Conservation (phyloP, 139 green algal species). For the Closterium sp. region DNA sequence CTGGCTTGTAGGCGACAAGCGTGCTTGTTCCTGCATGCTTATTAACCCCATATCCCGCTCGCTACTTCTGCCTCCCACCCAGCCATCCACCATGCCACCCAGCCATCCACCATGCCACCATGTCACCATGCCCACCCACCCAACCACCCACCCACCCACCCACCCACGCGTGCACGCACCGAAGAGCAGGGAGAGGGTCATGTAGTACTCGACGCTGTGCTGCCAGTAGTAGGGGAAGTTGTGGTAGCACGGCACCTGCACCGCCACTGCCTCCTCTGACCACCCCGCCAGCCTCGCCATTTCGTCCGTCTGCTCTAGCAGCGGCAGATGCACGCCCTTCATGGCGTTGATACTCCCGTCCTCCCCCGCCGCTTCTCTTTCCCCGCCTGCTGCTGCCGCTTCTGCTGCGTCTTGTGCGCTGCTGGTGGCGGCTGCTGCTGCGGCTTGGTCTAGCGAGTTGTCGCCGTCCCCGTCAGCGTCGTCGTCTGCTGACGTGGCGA, state of each 20-base stretch:
- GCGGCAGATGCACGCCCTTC: not conserved
- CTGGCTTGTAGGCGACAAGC: too few species aligned
- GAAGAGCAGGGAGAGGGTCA: not conserved
- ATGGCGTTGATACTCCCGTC: too few species aligned
- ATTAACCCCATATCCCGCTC: too few species aligned
- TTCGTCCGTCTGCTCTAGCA: not conserved
- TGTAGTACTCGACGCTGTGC: slow-evolving; percentile 23
- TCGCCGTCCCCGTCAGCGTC: not conserved
- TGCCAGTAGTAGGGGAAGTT: not conserved
- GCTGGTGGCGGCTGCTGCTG: not conserved
- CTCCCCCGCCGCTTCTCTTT: not conserved
- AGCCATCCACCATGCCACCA: too few species aligned
- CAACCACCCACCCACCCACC: not conserved
- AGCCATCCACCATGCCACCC: too few species aligned
- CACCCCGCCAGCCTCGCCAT: not conserved
- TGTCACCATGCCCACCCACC: not conserved
- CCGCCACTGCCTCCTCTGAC: not conserved
- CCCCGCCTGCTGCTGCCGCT: not conserved
- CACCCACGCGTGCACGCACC: not conserved
- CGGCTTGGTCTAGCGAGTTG: not conserved
- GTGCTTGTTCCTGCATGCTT: too few species aligned
- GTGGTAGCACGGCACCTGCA: not conserved
- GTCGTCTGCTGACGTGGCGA: not conserved
- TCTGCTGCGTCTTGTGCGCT: not conserved
- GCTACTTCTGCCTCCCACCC: too few species aligned